These are phyloP conservation scores for Lasiodiplodia sp. DNA, from an alignment of 2,329 filamentous ascomycete genomes.

Conservation along the genomic window DNA sequence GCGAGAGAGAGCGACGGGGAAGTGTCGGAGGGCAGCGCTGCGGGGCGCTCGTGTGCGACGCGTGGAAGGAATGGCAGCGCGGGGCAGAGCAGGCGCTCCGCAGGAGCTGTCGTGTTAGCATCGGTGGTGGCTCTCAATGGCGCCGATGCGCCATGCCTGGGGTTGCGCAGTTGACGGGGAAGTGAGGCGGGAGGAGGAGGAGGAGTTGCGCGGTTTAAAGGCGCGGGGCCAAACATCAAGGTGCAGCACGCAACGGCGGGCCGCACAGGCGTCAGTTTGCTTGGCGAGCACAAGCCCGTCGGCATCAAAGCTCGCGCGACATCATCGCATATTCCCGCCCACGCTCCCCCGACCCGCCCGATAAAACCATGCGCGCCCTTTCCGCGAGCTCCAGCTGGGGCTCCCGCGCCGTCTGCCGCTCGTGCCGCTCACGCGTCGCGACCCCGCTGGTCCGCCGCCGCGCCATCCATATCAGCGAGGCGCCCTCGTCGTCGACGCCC, in stretches of 20 bases:
- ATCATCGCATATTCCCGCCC: constrained; percentile 10
- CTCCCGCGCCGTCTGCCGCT: constrained; percentile 28
- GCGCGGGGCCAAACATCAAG: constrained; percentile 13
- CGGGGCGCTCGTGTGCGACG: constrained; percentile 7
- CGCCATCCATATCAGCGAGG: constrained; percentile 56
- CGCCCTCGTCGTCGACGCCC: constrained; percentile 50
- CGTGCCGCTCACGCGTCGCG: constrained; percentile 31
- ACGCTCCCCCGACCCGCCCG: background rate
- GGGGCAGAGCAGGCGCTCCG: constrained; percentile 39
- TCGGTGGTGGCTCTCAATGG: constrained; percentile 34
- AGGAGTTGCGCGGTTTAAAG: background rate
- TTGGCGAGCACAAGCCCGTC: constrained; percentile 4
- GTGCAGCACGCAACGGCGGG: constrained; percentile 26
- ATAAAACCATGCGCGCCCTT: constrained; percentile 27
- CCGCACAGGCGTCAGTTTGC: constrained; percentile 20
- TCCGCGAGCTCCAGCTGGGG: constrained; percentile 17
- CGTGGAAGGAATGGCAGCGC: constrained; percentile 23
- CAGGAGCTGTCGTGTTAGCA: constrained; percentile 47
- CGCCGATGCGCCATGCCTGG: constrained; percentile 19
- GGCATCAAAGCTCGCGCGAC: constrained; percentile 20
- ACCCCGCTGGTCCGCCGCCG: constrained; percentile 39
- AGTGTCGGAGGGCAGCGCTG: constrained; percentile 37
- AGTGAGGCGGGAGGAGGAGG: background rate
- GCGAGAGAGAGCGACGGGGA: constrained; percentile 33
- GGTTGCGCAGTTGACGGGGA: background rate